A percentile compares a stretch with the other conserved stretches of the same genome.
phyloP scores from a whole-genome alignment of 352 stramenopile species.

The Phytopythium kandeliae region DNA sequence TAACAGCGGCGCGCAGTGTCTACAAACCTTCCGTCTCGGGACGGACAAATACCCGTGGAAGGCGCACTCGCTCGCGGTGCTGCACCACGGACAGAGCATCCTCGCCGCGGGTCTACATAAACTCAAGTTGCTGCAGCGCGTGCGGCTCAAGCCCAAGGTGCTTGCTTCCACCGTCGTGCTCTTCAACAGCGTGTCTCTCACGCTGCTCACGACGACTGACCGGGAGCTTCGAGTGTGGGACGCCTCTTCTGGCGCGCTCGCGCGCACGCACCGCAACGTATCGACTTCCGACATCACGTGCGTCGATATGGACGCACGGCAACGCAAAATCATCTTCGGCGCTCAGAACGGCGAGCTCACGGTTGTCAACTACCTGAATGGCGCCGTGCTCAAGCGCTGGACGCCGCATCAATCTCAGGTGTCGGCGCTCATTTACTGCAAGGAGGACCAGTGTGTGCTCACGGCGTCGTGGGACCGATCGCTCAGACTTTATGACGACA shows the following conservation, averaged over 20 bases:
- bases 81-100: conserved; percentile 59
- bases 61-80: conserved; percentile 49
- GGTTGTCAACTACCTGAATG: conserved; percentile 77
- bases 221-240: conserved; percentile 69
- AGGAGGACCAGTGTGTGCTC: conserved; percentile 67
- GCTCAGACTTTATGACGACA: conserved; percentile 68
- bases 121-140: conserved; percentile 63
- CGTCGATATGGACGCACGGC: conserved; percentile 57
- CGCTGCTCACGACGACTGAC: conserved; percentile 64
- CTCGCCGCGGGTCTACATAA: conserved; percentile 59
- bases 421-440: conserved; percentile 63
- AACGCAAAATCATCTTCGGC: conserved; percentile 67
- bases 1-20: conserved; percentile 19
- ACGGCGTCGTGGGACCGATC: conserved; percentile 75
- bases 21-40: conserved; percentile 65
- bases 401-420: conserved; percentile 59
- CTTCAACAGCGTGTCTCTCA: conserved; percentile 63
- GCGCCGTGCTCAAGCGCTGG: conserved; percentile 56
- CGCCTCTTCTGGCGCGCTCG: conserved; percentile 36
- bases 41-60: conserved; percentile 69
- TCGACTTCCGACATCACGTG: conserved; percentile 56
- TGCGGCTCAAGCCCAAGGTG: conserved; percentile 52
- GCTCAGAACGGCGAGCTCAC: conserved; percentile 61
- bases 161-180: conserved; percentile 57
- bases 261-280: conserved; percentile 57